These are phyloP conservation scores for Gastrodia elata DNA, from an alignment of 106 monocot genomes.

Conservation along the genomic window DNA sequence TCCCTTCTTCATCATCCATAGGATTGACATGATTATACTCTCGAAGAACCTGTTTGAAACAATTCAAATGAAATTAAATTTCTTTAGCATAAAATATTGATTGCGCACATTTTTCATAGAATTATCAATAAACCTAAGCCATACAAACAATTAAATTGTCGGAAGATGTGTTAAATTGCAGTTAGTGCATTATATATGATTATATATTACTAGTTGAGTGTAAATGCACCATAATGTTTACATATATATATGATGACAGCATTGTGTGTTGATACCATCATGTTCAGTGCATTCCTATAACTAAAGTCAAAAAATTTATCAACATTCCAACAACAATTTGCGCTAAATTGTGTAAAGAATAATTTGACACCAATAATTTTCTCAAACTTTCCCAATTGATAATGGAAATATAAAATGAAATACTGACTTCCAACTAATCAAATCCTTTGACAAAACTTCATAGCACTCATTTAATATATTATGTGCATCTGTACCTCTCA, in stretches of 20 bases:
- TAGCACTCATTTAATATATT: too few relatives aligned
- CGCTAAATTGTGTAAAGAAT: background rate
- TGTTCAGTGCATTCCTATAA: too few relatives aligned
- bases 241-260: background rate
- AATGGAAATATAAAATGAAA: background rate
- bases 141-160: background rate
- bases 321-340: background rate
- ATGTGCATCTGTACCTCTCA: too few relatives aligned
- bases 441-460: background rate
- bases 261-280: background rate
- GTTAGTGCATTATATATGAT: background rate
- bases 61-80: conserved; percentile 12
- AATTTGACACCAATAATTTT: background rate
- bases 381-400: background rate
- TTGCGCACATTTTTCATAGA: background rate
- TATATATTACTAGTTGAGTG: background rate
- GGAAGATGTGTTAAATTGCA: background rate
- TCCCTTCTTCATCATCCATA: conserved; percentile 86
- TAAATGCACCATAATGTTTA: background rate
- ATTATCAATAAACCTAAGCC: background rate
- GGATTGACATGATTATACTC: conserved; percentile 99
- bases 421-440: background rate
- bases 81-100: background rate
- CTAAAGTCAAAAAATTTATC: background rate
- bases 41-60: conserved; percentile 54